phyloP scores from a whole-genome alignment of 2,329 filamentous ascomycete genomes.

The Fusarium siculi region DNA sequence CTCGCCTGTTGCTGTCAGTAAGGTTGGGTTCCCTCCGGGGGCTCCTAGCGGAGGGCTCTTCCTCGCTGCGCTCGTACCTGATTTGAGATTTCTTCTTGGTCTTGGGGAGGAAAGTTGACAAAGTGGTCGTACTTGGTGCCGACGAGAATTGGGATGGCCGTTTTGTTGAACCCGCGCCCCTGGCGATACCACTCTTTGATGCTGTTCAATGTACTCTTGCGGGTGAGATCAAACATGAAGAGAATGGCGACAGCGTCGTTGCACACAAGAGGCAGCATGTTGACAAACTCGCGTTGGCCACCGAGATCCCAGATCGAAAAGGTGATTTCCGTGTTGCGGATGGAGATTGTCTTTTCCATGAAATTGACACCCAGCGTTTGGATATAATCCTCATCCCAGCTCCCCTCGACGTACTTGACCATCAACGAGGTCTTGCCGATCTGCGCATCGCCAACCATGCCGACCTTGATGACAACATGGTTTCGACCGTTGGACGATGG shows the following conservation, averaged over 20 bases:
- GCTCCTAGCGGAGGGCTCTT: neutral
- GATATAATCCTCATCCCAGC: slow-evolving; percentile 99
- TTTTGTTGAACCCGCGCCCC: slow-evolving; percentile 98
- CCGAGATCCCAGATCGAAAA: slow-evolving; percentile 99
- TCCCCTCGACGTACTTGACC: slow-evolving; percentile 99
- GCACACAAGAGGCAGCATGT: slow-evolving; percentile 99
- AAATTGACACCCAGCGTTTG: slow-evolving; percentile 99
- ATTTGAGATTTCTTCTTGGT: slow-evolving; percentile 98
- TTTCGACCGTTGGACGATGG: slow-evolving; percentile 63
- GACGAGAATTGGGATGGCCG: slow-evolving; percentile 96
- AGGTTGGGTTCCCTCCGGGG: neutral
- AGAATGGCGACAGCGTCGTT: slow-evolving; percentile 98
- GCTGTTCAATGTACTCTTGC: slow-evolving; percentile 97
- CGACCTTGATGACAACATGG: slow-evolving; percentile 97
- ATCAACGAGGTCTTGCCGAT: slow-evolving; percentile 99
- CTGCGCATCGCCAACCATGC: slow-evolving; percentile 99
- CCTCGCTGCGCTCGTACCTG: slow-evolving; percentile 67
- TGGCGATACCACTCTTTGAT: slow-evolving; percentile 99
- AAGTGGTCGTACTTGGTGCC: slow-evolving; percentile 99
- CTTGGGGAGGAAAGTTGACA: slow-evolving; percentile 96
- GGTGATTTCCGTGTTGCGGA: slow-evolving; percentile 98
- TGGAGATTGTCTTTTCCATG: slow-evolving; percentile 99
- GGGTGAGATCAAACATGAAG: slow-evolving; percentile 99
- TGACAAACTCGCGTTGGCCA: slow-evolving; percentile 98
- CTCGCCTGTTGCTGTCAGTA: slow-evolving; percentile 72